Base-by-base conservation (phyloP, 768 basidiomycete genomes). In the Infundibulicybe gibba region DNA sequence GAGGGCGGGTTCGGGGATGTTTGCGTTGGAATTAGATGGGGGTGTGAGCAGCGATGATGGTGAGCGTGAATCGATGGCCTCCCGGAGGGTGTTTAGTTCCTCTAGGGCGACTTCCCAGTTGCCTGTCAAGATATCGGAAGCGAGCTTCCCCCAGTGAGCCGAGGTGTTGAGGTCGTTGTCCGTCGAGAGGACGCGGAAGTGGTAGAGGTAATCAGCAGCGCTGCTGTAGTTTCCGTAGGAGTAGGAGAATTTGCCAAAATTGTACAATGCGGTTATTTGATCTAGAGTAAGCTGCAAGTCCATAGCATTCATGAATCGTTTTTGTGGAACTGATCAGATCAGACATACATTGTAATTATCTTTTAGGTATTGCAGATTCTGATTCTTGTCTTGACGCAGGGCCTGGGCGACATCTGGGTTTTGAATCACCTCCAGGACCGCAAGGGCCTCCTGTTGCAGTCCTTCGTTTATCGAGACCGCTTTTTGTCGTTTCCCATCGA, bases 211-310 rank as follows among this genome's bases (percentile, higher is more conserved):
- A 67, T 97, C 93, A 41, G 94, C 94, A 13, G 97, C 94, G 41
- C 90, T 90, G 57, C 85, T 87, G 74, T 99, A 99, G 67, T 93
- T 92, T 38, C 97, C 97, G 64, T 91, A 91, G n/a, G 95, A 90
- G 70, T 92, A 99, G 70, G 97, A 94, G 74, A 94, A 98, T 62
- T 97, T 89, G 45, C 97, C 97, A 69, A 95, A 97, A 70, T 94
- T 92, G 75, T 99, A 98, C 8, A 99, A 74, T 1, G 90, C 90
- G 37, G 85, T 90, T 62, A 98, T 97, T 81, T 97, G 91, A 49
- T 95, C 94, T 49, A 94, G 73, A 13, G 89, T 93, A 48, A 99
- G 82, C 95, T 98, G 65, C 0, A 56, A 33, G 47, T 40, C 38
- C 39, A 25, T n/a, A 19, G 43, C 32, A 25, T 14, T 38, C 35